A percentile compares a stretch with the other conserved stretches of the same genome.
Evolutionary conservation across 805 yeast genomes (phyloP).

Genomic region (Pichia heedii): DNA sequence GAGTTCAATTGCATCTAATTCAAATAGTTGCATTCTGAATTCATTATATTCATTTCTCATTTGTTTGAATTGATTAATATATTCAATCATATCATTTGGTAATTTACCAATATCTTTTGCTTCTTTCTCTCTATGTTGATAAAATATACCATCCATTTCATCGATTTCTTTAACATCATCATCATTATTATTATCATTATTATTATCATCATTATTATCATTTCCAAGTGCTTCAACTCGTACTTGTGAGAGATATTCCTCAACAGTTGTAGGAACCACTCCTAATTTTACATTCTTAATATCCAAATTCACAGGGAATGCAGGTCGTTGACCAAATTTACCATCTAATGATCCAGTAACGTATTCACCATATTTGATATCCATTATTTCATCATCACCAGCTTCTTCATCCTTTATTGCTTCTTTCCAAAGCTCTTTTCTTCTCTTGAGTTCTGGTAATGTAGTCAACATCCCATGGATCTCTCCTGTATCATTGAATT

Average conservation of each 20-base stretch:
- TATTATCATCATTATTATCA: neutral
- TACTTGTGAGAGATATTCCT: constrained; percentile 27
- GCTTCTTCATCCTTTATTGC: neutral
- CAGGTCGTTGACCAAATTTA: constrained; percentile 28
- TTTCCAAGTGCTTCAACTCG: constrained; percentile 23
- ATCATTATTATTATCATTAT: constrained; percentile 6
- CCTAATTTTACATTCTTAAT: constrained; percentile 11
- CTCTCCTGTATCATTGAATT: too few species aligned
- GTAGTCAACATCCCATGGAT: neutral
- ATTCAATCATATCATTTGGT: constrained; percentile 3
- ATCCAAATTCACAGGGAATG: constrained; percentile 25
- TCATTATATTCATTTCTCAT: constrained; percentile 13
- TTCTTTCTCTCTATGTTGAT: neutral
- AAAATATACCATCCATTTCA: neutral
- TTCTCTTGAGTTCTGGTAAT: constrained; percentile 1
- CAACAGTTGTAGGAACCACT: constrained; percentile 18
- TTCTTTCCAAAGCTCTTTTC: too few species aligned
- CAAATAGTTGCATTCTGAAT: constrained; percentile 16
- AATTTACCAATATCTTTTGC: too few species aligned
- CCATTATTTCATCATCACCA: neutral
- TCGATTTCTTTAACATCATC: constrained; percentile 6
- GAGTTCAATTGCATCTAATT: constrained; percentile 24
- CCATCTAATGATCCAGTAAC: constrained; percentile 29
- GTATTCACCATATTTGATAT: constrained; percentile 3
- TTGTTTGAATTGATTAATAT: constrained; percentile 11